phyloP scores from a whole-genome alignment of 768 basidiomycete genomes.

The Suillus hirtellus region DNA sequence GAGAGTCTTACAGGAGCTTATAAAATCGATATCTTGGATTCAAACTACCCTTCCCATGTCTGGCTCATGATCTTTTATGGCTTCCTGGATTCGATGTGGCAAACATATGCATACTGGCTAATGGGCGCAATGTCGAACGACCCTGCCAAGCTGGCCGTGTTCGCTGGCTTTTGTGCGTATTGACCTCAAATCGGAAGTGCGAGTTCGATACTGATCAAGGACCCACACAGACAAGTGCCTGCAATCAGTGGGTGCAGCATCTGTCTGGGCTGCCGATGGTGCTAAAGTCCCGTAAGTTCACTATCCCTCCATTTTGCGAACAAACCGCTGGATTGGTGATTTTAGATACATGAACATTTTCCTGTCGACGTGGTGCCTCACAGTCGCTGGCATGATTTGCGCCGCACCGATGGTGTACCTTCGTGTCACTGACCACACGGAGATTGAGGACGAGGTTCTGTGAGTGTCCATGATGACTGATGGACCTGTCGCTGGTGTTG shows the following conservation, averaged over 20 bases:
- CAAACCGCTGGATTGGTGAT: background rate
- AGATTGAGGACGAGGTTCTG: constrained; percentile 52
- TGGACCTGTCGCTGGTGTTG: background rate
- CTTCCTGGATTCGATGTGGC: constrained; percentile 85
- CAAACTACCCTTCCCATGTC: constrained; percentile 54
- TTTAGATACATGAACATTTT: constrained; percentile 69
- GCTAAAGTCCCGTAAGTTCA: constrained; percentile 58
- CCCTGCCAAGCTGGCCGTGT: constrained; percentile 75
- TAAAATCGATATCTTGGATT: constrained; percentile 61
- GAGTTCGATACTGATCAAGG: constrained; percentile 6
- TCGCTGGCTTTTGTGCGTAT: constrained; percentile 77
- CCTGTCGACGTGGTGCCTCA: constrained; percentile 68
- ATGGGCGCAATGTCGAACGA: constrained; percentile 89
- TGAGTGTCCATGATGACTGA: constrained; percentile 30
- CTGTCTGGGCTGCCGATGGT: constrained; percentile 71
- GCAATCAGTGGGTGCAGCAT: constrained; percentile 74
- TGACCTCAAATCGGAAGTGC: background rate
- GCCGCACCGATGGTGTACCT: constrained; percentile 73
- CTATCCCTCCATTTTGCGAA: background rate
- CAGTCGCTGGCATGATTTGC: constrained; percentile 63
- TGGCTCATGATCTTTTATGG: constrained; percentile 73
- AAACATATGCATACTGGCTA: constrained; percentile 80
- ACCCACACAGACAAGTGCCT: constrained; percentile 60
- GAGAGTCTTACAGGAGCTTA: constrained; percentile 37
- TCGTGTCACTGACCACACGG: constrained; percentile 62